These are phyloP conservation scores for Trichoderma breve DNA, from an alignment of 2,329 filamentous ascomycete genomes.

Conservation along the genomic window DNA sequence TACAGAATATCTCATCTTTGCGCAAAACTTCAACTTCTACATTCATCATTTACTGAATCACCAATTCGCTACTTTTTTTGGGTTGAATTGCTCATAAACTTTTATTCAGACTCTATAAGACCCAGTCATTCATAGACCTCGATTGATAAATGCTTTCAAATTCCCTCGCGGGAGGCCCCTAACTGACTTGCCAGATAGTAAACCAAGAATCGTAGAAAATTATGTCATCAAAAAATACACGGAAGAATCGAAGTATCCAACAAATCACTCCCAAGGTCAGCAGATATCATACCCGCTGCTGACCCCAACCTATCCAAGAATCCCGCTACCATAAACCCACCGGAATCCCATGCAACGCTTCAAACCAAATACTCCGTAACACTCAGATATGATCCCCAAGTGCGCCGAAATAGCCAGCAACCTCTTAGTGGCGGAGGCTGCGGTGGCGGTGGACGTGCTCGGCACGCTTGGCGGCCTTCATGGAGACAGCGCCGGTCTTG, in stretches of 20 bases:
- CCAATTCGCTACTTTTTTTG: neutral
- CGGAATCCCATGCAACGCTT: slow-evolving; percentile 9
- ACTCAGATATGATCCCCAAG: neutral
- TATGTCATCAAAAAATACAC: slow-evolving; percentile 21
- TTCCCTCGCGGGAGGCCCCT: slow-evolving; percentile 1
- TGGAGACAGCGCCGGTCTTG: slow-evolving; percentile 33
- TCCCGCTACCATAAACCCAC: neutral
- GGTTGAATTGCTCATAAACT: neutral
- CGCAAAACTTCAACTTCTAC: neutral
- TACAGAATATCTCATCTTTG: neutral
- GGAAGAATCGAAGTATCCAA: slow-evolving; percentile 22
- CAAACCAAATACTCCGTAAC: slow-evolving; percentile 5
- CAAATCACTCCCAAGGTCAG: neutral
- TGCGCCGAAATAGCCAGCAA: neutral
- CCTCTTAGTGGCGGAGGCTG: slow-evolving; percentile 30
- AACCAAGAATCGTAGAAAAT: slow-evolving; percentile 13
- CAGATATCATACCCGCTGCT: slow-evolving; percentile 21
- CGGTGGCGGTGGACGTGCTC: slow-evolving; percentile 38
- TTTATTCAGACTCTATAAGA: slow-evolving; percentile 18
- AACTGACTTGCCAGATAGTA: slow-evolving; percentile 1
- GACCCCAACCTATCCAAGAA: neutral
- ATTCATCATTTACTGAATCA: neutral
- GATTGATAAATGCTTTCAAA: slow-evolving; percentile 10
- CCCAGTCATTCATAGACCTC: slow-evolving; percentile 20
- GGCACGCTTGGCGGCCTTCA: slow-evolving; percentile 33